Evolutionary conservation across 2,329 filamentous ascomycete genomes (phyloP).

Genomic region (Bipolaris gigantea): DNA sequence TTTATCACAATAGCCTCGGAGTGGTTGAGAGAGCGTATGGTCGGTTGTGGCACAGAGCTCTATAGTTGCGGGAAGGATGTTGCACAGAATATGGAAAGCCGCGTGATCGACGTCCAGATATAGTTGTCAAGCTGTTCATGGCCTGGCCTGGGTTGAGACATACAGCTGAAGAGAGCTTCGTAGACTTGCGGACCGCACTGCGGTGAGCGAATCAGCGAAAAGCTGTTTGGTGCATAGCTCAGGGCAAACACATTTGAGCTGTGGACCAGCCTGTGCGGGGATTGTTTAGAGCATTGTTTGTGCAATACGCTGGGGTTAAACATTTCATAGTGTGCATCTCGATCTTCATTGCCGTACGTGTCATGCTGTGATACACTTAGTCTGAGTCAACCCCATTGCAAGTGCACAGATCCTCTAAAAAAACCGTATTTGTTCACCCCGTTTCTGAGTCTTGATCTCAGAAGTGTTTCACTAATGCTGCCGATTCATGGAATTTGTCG

Average conservation of each 20-base stretch:
- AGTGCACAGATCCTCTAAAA: not conserved
- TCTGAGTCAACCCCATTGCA: not conserved
- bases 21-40: constrained; percentile 1
- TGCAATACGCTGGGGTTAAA: not conserved
- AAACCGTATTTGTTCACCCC: not conserved
- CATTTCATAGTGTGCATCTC: not conserved
- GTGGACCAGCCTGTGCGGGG: not conserved
- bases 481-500: not conserved
- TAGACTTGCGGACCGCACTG: constrained; percentile 9
- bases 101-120: constrained; percentile 24
- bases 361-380: not conserved
- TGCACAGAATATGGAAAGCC: constrained; percentile 22
- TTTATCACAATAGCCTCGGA: not conserved
- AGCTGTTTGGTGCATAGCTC: not conserved
- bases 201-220: constrained; percentile 10
- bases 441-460: not conserved
- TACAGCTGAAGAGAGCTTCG: constrained; percentile 10
- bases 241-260: constrained; percentile 10
- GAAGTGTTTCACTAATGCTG: not conserved
- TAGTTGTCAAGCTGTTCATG: constrained; percentile 19
- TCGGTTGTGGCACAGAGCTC: constrained; percentile 3
- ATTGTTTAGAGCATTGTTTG: not conserved
- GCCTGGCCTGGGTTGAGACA: constrained; percentile 30
- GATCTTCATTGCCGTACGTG: not conserved
- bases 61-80: constrained; percentile 15